phyloP scores from a whole-genome alignment of 1,284 basidiomycete genomes.

The Apiotrichum siamense region DNA sequence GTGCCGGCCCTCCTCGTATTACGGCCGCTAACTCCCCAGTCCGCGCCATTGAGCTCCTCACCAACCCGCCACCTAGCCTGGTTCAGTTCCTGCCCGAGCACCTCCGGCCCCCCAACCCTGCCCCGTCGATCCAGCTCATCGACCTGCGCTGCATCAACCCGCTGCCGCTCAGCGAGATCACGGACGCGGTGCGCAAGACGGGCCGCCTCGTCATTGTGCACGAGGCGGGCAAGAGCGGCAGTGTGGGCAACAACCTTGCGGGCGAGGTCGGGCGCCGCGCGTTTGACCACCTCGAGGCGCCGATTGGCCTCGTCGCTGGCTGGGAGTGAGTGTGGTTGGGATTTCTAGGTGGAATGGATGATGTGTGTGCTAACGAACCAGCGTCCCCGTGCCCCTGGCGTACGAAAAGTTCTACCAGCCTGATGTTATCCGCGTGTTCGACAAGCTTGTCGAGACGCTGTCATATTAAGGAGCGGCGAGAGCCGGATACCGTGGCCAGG shows the following conservation, averaged over 20 bases:
- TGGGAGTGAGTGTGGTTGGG: constrained; percentile 71
- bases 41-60: constrained; percentile 38
- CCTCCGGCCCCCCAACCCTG: constrained; percentile 58
- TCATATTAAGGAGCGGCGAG: constrained; percentile 54
- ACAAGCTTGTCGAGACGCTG: constrained; percentile 76
- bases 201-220: constrained; percentile 83
- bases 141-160: constrained; percentile 85
- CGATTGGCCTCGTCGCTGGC: constrained; percentile 75
- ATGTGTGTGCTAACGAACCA: constrained; percentile 35
- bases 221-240: constrained; percentile 76
- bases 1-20: too few species aligned
- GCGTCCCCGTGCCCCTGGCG: constrained; percentile 70
- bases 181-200: constrained; percentile 74
- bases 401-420: constrained; percentile 89
- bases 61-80: constrained; percentile 59
- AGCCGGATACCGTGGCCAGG: neutral
- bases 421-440: constrained; percentile 72
- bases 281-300: constrained; percentile 79
- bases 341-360: neutral
- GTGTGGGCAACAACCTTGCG: constrained; percentile 79
- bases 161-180: constrained; percentile 74
- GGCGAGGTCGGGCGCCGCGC: constrained; percentile 79
- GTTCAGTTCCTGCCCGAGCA: constrained; percentile 62
- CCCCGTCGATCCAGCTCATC: constrained; percentile 66
- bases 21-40: constrained; percentile 19